Base-by-base conservation (phyloP, 495 filamentous ascomycete genomes). In the Hypoxylon fragiforme region DNA sequence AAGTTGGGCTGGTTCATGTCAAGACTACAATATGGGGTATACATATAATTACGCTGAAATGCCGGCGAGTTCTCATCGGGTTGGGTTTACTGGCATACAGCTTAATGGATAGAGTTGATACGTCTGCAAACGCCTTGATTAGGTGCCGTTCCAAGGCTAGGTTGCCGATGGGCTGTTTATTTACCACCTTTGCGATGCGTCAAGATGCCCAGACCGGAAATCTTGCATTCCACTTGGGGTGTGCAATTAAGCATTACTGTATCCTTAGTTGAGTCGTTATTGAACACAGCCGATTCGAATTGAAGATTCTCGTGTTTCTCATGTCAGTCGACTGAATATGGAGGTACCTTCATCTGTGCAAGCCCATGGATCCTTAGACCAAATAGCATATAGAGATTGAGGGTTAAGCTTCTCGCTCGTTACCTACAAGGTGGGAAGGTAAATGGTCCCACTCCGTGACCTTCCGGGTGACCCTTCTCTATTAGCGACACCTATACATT, bases 11-110 rank as follows among this genome's bases (percentile, higher is more conserved):
- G 22, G 15, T 48, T 31, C 21, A 22, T 30, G 30, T 14, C 32
- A 45, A 44, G 54, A 31, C 21, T 45, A 9, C 21, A 40, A 22
- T 26, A 51, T 21, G 41, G 54, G 54, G 54, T 51, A 46, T 20
- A 30, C 47, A 41, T 51, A 57, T 47, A 37, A 36, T 21, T 13
- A 46, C 34, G 42, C 21, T 44, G 39, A 20, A 21, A 51, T 49
- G 21, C 34, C 22, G 15, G n/a, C 14, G 8, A 43, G 19, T 18
- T 51, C 7, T 20, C 8, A 21, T 14, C n/a, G 13, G 31, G 11
- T 26, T 13, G 24, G 19, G 14, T 49, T 3, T 39, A 40, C 15
- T n/a, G n/a, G n/a, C n/a, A n/a, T n/a, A 3, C n/a, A 34, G 31
- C 5, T 16, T 18, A 14, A n/a, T 18, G 9, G n/a, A n/a, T 55